phyloP scores from a whole-genome alignment of 2,329 filamentous ascomycete species.

The Colletotrichum ledebouriae region DNA sequence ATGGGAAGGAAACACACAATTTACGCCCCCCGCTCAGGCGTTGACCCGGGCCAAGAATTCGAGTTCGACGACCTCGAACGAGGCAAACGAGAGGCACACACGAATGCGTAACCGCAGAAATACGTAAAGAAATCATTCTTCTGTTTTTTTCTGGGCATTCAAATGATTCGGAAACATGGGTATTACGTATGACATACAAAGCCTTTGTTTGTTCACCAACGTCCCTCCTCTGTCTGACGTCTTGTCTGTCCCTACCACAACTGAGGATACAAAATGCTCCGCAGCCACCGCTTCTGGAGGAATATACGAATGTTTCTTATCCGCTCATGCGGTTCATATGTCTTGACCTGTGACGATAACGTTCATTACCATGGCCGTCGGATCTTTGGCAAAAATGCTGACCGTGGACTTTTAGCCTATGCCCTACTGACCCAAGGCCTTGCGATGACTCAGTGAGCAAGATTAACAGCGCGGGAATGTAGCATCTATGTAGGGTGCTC shows the following conservation, averaged over 20 bases:
- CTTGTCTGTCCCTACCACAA: not conserved
- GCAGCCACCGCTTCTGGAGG: conserved; percentile 4
- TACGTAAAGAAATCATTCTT: conserved; percentile 37
- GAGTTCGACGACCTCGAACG: too few species aligned
- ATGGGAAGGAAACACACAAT: conserved; percentile 23
- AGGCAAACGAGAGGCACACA: conserved; percentile 16
- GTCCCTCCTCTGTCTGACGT: too few species aligned
- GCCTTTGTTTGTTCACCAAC: not conserved
- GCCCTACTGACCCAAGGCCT: too few species aligned
- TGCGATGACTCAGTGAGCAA: too few species aligned
- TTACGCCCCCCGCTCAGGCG: too few species aligned
- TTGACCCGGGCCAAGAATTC: too few species aligned
- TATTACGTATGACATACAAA: conserved; percentile 21
- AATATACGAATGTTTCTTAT: conserved; percentile 24
- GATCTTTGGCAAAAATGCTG: not conserved
- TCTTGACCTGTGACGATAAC: not conserved
- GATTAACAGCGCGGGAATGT: too few species aligned
- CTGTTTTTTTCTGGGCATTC: conserved; percentile 40
- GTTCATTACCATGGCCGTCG: too few species aligned
- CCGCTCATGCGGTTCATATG: not conserved
- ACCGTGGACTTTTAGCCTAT: too few species aligned
- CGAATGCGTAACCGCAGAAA: conserved; percentile 40
- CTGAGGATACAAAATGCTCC: not conserved
- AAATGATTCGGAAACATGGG: conserved; percentile 36
- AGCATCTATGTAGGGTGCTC: too few species aligned